Evolutionary conservation across 352 stramenopile genomes (phyloP).

Genomic region (Globisporangium heterothallicum): DNA sequence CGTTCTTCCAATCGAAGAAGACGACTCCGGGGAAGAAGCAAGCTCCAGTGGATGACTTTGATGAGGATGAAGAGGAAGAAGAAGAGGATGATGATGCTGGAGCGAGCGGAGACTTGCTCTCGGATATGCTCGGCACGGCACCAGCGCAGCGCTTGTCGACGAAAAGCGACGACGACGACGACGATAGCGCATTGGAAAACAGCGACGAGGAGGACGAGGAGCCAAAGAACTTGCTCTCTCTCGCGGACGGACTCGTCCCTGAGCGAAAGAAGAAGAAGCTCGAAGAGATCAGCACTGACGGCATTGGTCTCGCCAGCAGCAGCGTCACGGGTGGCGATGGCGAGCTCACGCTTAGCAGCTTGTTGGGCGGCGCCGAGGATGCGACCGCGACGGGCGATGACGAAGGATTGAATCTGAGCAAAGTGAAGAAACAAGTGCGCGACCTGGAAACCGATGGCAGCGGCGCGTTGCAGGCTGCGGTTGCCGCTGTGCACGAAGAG

Average conservation of each 20-base stretch:
- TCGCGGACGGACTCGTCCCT: slow-evolving; percentile 50
- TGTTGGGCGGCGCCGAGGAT: slow-evolving; percentile 31
- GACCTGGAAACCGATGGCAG: slow-evolving; percentile 57
- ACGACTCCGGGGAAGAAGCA: slow-evolving; percentile 16
- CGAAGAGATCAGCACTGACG: slow-evolving; percentile 43
- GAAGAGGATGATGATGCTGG: slow-evolving; percentile 32
- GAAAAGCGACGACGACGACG: slow-evolving; percentile 22
- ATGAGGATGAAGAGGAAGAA: slow-evolving; percentile 27
- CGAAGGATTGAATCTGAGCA: slow-evolving; percentile 33
- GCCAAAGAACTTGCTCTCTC: slow-evolving; percentile 37
- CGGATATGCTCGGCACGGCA: slow-evolving; percentile 58
- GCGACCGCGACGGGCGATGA: slow-evolving; percentile 18
- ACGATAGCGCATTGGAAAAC: slow-evolving; percentile 20
- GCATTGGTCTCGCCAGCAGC: slow-evolving; percentile 16
- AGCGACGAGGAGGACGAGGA: slow-evolving; percentile 43
- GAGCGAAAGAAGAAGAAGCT: slow-evolving; percentile 45
- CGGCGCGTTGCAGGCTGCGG: slow-evolving; percentile 47
- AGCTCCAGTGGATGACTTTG: slow-evolving; percentile 13
- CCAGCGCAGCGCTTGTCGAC: slow-evolving; percentile 55
- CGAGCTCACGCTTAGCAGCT: slow-evolving; percentile 33
- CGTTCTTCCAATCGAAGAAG: slow-evolving; percentile 66
- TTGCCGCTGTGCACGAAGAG: slow-evolving; percentile 80
- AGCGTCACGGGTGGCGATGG: slow-evolving; percentile 9
- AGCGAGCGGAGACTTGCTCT: slow-evolving; percentile 64
- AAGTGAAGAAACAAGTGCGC: slow-evolving; percentile 73